A percentile compares a stretch with the other conserved stretches of the same genome.
These are phyloP conservation scores for Lojkania enalia DNA, from an alignment of 2,329 filamentous ascomycete species.

Conservation along the genomic window DNA sequence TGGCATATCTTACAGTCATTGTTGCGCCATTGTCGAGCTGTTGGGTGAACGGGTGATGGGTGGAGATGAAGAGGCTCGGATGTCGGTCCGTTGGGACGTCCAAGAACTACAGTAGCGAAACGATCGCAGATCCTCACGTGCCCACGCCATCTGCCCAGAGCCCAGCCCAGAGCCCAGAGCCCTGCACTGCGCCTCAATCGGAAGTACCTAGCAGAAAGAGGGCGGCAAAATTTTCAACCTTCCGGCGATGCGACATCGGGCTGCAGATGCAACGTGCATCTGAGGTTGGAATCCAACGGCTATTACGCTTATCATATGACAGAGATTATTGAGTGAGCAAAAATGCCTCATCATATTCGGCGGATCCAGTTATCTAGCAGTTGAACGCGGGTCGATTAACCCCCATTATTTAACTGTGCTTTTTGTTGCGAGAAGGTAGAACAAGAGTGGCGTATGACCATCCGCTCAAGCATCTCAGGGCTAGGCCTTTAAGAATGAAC, in stretches of 20 bases:
- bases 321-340: too few relatives aligned
- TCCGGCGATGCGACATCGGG: neutral
- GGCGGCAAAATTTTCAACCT: conserved; percentile 5
- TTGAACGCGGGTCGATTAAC: too few relatives aligned
- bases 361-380: too few relatives aligned
- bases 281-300: too few relatives aligned
- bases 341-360: too few relatives aligned
- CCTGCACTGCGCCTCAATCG: conserved; percentile 7
- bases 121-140: conserved; percentile 8
- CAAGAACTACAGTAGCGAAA: conserved; percentile 6
- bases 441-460: too few relatives aligned
- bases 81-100: conserved; percentile 21
- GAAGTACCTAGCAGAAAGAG: conserved; percentile 5
- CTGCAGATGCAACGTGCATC: neutral
- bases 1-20: conserved; percentile 41
- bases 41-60: conserved; percentile 3
- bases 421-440: too few relatives aligned
- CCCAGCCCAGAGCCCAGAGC: conserved; percentile 6
- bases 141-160: too few relatives aligned
- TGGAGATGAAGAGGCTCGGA: conserved; percentile 18
- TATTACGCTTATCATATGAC: too few relatives aligned
- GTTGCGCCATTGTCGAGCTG: conserved; percentile 30
- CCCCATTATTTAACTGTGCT: too few relatives aligned
- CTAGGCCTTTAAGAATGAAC: too few relatives aligned
- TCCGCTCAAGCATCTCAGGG: too few relatives aligned